A percentile compares a stretch with the other conserved stretches of the same genome.
These are phyloP conservation scores for Cryphonectria radicalis DNA, from an alignment of 2,329 filamentous ascomycete genomes.

Conservation along the genomic window DNA sequence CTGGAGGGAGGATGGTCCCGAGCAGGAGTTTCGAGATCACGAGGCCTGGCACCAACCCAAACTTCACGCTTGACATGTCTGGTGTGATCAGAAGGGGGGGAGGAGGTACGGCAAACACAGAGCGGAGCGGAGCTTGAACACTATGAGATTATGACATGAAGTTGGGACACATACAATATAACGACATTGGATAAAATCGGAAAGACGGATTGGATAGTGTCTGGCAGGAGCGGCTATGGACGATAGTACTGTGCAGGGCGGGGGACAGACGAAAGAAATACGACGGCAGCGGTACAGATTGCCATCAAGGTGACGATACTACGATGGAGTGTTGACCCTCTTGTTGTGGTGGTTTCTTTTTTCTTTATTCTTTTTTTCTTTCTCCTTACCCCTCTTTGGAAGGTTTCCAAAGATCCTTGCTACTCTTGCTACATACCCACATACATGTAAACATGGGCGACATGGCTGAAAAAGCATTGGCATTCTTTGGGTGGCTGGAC, in stretches of 20 bases:
- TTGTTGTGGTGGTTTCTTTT: neutral
- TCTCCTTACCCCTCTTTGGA: too few species aligned
- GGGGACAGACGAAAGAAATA: neutral
- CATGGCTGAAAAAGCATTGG: slow-evolving; percentile 5
- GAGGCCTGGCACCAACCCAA: slow-evolving; percentile 43
- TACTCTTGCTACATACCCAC: slow-evolving; percentile 5
- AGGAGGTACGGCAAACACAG: neutral
- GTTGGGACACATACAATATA: neutral
- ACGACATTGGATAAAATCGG: neutral
- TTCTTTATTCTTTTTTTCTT: neutral
- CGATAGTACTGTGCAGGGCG: neutral
- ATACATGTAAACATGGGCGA: slow-evolving; percentile 5
- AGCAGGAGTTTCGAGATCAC: slow-evolving; percentile 62
- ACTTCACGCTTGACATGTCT: slow-evolving; percentile 39
- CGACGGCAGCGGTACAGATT: neutral
- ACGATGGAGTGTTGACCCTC: neutral
- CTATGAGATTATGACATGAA: neutral
- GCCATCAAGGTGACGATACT: neutral
- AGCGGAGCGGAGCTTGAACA: neutral
- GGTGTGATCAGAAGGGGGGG: slow-evolving; percentile 34
- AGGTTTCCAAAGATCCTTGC: neutral
- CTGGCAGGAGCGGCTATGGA: neutral
- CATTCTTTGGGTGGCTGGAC: neutral
- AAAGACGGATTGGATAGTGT: neutral
- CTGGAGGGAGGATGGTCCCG: slow-evolving; percentile 55